Conservation (phyloP, 163 green algal species). For the Volvox carteri region DNA sequence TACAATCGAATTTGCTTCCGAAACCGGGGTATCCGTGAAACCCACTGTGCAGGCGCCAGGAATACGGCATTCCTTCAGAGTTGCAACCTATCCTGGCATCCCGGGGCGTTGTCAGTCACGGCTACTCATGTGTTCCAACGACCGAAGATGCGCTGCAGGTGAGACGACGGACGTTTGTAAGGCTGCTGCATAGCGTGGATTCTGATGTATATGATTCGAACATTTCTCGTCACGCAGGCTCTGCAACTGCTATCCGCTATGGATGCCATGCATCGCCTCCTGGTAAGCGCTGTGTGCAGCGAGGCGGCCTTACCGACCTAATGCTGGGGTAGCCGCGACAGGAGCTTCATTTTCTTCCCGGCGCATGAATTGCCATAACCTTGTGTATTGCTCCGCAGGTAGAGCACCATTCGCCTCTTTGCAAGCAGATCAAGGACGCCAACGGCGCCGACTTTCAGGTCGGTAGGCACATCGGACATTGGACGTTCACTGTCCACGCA, state of each 20-base stretch:
- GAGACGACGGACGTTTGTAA: not conserved
- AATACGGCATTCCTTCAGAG: not conserved
- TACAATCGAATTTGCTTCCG: no score
- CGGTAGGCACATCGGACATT: no score
- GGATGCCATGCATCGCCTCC: slow-evolving; percentile 38
- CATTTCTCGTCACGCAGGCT: slow-evolving; percentile 10
- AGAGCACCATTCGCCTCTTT: not conserved
- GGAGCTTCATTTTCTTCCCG: no score
- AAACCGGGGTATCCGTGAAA: no score
- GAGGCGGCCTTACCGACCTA: no score
- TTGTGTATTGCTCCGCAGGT: no score
- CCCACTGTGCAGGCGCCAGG: not conserved
- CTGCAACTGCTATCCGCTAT: slow-evolving; percentile 46
- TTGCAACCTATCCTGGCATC: not conserved
- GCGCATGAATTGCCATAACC: no score
- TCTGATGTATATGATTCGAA: not conserved
- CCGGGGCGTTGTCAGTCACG: not conserved
- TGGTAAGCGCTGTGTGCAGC: slow-evolving; percentile 42
- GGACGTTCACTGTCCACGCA: no score
- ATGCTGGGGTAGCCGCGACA: no score
- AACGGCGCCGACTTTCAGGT: slow-evolving; percentile 35
- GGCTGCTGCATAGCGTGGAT: no score
- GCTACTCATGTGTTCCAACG: not conserved
- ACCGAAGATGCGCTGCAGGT: slow-evolving; percentile 30
- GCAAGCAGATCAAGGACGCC: slow-evolving; percentile 35